phyloP scores from a whole-genome alignment of 139 green algal genomes.

The Bryopsis sp. region DNA sequence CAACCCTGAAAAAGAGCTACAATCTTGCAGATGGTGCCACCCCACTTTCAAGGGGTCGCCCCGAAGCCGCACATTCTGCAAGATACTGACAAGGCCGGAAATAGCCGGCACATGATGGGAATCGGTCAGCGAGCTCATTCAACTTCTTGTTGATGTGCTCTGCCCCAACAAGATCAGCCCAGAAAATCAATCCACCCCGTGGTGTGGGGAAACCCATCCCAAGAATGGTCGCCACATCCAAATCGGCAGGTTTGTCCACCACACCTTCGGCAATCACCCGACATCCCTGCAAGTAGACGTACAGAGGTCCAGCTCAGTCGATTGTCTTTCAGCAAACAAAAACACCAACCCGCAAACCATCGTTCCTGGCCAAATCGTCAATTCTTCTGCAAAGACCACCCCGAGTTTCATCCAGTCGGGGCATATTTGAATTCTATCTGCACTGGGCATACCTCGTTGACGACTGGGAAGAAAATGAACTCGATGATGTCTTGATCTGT shows the following conservation, averaged over 20 bases:
- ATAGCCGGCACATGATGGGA: conserved; percentile 47
- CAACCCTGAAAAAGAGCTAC: too few species aligned
- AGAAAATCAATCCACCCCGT: conserved; percentile 82
- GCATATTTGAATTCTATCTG: too few species aligned
- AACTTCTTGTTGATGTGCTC: conserved; percentile 37
- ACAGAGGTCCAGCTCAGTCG: too few species aligned
- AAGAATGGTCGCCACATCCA: conserved; percentile 94
- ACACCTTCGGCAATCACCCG: conserved; percentile 83
- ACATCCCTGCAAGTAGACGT: too few species aligned
- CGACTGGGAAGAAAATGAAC: conserved; percentile 97
- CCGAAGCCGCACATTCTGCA: conserved; percentile 31
- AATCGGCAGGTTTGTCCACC: conserved; percentile 90
- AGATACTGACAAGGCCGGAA: conserved; percentile 85
- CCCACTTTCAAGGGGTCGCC: conserved; percentile 44
- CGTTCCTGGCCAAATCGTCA: too few species aligned
- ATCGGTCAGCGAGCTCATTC: conserved; percentile 36
- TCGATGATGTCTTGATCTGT: conserved; percentile 82
- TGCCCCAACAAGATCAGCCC: conserved; percentile 74
- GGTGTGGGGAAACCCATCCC: conserved; percentile 94
- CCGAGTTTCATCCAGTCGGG: too few species aligned
- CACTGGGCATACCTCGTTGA: conserved; percentile 89
- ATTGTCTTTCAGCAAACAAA: too few species aligned
- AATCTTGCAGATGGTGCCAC: too few species aligned
- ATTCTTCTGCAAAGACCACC: too few species aligned
- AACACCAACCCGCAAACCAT: too few species aligned